Evolutionary conservation across 495 filamentous ascomycete species (phyloP).

Genomic region (Corynascus novoguineensis): DNA sequence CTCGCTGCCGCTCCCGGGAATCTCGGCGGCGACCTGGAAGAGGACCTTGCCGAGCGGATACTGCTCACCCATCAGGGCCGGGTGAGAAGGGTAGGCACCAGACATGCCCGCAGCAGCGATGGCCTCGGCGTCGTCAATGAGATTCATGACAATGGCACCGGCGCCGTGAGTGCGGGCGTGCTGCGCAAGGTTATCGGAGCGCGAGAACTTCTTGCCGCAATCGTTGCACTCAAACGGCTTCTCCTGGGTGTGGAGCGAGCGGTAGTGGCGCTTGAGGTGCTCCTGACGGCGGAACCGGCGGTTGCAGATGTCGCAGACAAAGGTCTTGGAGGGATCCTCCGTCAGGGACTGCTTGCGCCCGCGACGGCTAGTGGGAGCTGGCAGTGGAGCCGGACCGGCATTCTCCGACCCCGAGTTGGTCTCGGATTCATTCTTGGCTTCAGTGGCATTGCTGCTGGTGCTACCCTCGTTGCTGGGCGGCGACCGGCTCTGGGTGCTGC

Average conservation of each 20-base stretch:
- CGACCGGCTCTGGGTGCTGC: constrained; percentile 35
- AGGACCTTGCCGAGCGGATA: constrained; percentile 64
- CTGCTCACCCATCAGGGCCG: constrained; percentile 42
- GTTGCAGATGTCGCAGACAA: constrained; percentile 91
- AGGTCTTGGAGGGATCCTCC: constrained; percentile 97
- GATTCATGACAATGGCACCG: constrained; percentile 81
- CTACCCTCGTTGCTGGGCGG: constrained; percentile 23
- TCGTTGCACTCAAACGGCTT: constrained; percentile 97
- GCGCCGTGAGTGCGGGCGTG: constrained; percentile 91
- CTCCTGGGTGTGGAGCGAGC: constrained; percentile 95
- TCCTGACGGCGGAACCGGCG: constrained; percentile 98
- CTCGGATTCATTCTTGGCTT: constrained; percentile 24
- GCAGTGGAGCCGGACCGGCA: constrained; percentile 36
- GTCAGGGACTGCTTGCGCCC: constrained; percentile 98
- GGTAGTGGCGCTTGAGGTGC: constrained; percentile 97
- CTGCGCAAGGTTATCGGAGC: constrained; percentile 94
- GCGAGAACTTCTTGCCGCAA: constrained; percentile 98
- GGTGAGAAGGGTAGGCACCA: constrained; percentile 15
- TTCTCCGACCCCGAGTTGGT: constrained; percentile 25
- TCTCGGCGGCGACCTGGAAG: constrained; percentile 67
- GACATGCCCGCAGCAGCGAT: constrained; percentile 19
- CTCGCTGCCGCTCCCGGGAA: constrained; percentile 55
- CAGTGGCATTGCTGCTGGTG: constrained; percentile 18
- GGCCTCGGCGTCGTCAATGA: constrained; percentile 68
- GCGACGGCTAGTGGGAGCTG: constrained; percentile 76